These are phyloP conservation scores for Wickerhamiella kazuoi DNA, from an alignment of 805 yeast genomes.

Conservation along the genomic window DNA sequence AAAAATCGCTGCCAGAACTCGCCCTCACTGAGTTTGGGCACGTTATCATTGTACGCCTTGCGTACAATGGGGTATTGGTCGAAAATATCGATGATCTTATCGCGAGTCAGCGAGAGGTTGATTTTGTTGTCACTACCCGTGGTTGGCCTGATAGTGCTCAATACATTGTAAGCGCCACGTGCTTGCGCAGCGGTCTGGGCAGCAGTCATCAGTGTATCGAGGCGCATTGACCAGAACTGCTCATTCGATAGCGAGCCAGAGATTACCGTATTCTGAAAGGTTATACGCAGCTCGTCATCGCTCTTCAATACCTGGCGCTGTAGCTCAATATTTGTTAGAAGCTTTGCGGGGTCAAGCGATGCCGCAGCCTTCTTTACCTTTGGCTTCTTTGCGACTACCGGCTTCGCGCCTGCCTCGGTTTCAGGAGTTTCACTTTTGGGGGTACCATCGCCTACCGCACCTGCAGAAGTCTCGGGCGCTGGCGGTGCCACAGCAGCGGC, in stretches of 20 bases:
- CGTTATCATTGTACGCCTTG: conserved; percentile 76
- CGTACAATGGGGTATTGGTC: conserved; percentile 85
- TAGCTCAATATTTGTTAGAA: conserved; percentile 52
- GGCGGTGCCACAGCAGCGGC: conserved; percentile 2
- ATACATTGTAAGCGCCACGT: conserved; percentile 82
- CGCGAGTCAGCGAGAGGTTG: conserved; percentile 80
- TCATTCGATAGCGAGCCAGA: conserved; percentile 47
- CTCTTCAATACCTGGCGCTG: conserved; percentile 64
- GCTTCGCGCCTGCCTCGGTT: conserved; percentile 2
- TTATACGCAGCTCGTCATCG: conserved; percentile 48
- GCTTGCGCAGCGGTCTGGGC: conserved; percentile 74
- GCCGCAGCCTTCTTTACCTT: conserved; percentile 12
- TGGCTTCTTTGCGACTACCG: conserved; percentile 10
- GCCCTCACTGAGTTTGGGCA: conserved; percentile 75
- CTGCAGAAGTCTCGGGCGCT: not conserved
- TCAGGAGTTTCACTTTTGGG: not conserved
- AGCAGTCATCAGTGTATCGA: conserved; percentile 64
- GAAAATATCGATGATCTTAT: conserved; percentile 74
- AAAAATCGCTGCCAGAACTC: conserved; percentile 95
- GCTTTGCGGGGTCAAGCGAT: conserved; percentile 37
- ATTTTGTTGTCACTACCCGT: conserved; percentile 87
- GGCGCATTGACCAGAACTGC: conserved; percentile 74
- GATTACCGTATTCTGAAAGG: conserved; percentile 79
- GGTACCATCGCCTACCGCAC: not conserved
- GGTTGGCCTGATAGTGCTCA: conserved; percentile 84